These are phyloP conservation scores for Nemania sp. DNA, from an alignment of 2,329 filamentous ascomycete species.

Conservation along the genomic window DNA sequence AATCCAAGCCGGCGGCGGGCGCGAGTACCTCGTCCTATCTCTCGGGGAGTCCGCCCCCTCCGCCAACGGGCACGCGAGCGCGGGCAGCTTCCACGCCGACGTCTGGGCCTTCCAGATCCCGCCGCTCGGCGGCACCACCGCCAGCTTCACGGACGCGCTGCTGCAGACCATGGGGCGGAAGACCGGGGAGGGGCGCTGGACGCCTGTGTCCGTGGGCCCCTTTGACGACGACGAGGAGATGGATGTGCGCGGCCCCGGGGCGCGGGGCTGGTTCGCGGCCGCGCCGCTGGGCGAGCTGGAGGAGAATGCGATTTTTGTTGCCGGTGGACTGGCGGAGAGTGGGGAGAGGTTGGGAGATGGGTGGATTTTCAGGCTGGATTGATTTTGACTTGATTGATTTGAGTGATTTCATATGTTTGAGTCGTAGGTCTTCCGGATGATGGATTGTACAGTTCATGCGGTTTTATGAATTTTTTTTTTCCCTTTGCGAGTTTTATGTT, in stretches of 20 bases:
- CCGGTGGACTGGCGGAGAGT: slow-evolving; percentile 67
- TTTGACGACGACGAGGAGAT: slow-evolving; percentile 65
- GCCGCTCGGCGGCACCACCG: slow-evolving; percentile 64
- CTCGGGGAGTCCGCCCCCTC: slow-evolving; percentile 69
- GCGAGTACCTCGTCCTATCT: slow-evolving; percentile 71
- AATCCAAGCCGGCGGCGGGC: slow-evolving; percentile 68
- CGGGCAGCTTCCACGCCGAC: slow-evolving; percentile 68
- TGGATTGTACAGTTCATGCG: background rate
- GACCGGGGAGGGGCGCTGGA: slow-evolving; percentile 71
- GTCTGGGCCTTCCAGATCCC: slow-evolving; percentile 74
- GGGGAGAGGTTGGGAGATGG: slow-evolving; percentile 69
- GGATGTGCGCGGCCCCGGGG: slow-evolving; percentile 60
- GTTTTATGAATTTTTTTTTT: slow-evolving; percentile 7
- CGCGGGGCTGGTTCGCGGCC: slow-evolving; percentile 69
- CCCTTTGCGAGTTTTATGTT: background rate
- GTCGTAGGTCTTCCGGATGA: background rate
- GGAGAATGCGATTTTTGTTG: slow-evolving; percentile 69
- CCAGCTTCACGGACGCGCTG: slow-evolving; percentile 68
- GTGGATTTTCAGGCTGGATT: slow-evolving; percentile 71
- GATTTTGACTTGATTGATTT: slow-evolving; percentile 21
- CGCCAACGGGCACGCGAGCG: slow-evolving; percentile 55
- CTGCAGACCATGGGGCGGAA: slow-evolving; percentile 64
- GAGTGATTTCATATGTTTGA: background rate
- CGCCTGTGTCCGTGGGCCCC: slow-evolving; percentile 59
- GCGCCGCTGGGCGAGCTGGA: slow-evolving; percentile 69